These are phyloP conservation scores for Plasmodium gaboni DNA, from an alignment of 169 alveolate genomes.

Conservation along the genomic window DNA sequence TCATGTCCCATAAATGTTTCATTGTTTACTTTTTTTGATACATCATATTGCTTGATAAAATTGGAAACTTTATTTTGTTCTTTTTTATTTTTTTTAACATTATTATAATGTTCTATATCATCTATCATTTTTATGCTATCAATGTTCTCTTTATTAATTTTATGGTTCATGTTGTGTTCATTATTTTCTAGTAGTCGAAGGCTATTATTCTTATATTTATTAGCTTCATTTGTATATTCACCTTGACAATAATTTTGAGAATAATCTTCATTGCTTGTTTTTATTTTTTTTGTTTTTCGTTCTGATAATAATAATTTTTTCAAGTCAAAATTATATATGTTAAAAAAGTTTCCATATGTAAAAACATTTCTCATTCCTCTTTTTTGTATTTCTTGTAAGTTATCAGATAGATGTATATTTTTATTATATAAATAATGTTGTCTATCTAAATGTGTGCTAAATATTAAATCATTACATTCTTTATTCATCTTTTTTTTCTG, in stretches of 20 bases:
- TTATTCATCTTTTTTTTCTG: neutral
- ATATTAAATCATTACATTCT: neutral
- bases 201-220: neutral
- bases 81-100: no score
- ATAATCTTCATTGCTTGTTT: neutral
- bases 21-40: no score
- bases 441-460: neutral
- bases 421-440: neutral
- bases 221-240: neutral
- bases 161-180: no score
- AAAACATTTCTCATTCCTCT: conserved; percentile 33
- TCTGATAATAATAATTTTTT: conserved; percentile 7
- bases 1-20: no score
- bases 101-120: no score
- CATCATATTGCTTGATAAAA: no score
- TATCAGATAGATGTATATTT: conserved; percentile 4
- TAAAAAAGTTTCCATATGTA: conserved; percentile 18
- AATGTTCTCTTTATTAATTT: no score
- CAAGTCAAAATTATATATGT: conserved; percentile 31
- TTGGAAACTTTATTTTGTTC: no score
- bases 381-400: conserved; percentile 37
- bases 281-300: neutral
- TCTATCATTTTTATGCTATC: no score
- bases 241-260: neutral
- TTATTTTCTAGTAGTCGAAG: no score